Conservation (phyloP, 768 basidiomycete genomes). For the Lactarius evosmus region DNA sequence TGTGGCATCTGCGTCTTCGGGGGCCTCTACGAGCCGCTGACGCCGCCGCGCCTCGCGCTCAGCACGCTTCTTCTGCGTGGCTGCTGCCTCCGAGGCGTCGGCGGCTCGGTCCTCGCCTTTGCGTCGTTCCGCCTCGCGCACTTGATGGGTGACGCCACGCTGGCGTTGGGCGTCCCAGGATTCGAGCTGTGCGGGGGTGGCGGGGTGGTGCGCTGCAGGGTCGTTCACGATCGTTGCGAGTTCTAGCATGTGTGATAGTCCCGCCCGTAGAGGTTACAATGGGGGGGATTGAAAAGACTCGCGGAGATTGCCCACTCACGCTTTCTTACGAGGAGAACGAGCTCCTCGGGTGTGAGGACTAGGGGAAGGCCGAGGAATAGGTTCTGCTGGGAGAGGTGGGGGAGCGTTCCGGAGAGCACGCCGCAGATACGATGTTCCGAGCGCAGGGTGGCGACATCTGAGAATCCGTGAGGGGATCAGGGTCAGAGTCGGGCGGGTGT, state of each 20-base stretch:
- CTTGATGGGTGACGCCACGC: constrained; percentile 46
- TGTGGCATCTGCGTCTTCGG: background rate
- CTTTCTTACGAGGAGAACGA: constrained; percentile 78
- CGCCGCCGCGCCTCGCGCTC: constrained; percentile 55
- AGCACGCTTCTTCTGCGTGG: constrained; percentile 66
- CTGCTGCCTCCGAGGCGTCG: constrained; percentile 47
- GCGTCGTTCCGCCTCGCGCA: constrained; percentile 44
- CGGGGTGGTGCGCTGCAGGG: constrained; percentile 50
- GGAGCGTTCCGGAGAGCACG: constrained; percentile 83
- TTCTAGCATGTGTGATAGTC: constrained; percentile 47
- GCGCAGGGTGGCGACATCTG: constrained; percentile 80
- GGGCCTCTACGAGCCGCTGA: background rate
- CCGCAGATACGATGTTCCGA: constrained; percentile 82
- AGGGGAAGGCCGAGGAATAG: constrained; percentile 92
- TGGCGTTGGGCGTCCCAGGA: constrained; percentile 53
- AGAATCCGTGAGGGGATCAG: constrained; percentile 22
- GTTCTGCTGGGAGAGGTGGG: constrained; percentile 95
- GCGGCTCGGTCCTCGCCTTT: constrained; percentile 39
- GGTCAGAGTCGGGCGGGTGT: background rate
- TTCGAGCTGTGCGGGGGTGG: constrained; percentile 46
- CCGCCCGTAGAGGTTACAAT: too few species aligned
- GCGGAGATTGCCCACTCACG: constrained; percentile 47
- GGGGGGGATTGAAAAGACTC: too few species aligned
- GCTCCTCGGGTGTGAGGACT: constrained; percentile 87
- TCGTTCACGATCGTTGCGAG: constrained; percentile 79